Base-by-base conservation (phyloP, 345 rosid genomes). In the Populus tremula region DNA sequence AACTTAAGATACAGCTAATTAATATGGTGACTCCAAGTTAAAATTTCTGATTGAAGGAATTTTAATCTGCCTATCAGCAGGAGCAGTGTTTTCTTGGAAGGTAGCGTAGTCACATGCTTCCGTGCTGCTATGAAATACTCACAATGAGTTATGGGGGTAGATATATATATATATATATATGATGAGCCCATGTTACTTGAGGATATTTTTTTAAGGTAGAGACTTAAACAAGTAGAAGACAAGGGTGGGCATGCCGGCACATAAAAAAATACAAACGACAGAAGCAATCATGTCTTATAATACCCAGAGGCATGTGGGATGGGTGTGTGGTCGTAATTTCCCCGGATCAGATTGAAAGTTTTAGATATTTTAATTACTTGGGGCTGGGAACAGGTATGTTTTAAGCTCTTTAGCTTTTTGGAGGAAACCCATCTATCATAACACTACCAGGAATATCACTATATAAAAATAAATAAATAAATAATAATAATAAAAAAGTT, bases 301-400 rank as follows among this genome's bases (percentile, higher is more conserved):
- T 69, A 49, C 36, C 27, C 20, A n/a, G 9, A 23, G 21, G 71
- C 82, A 83, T 64, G 80, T 83, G 85, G 82, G 62, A 36, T 39
- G 39, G 13, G 70, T 17, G 77, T 49, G 65, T 23, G 78, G 39
- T 69, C 29, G 63, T 50, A 72, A 72, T 72, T 43, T 72, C 69
- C 59, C 68, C 54, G 63, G 68, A 70, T 82, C 70, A 73, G 72
- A 73, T 65, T 14, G 38, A 65, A 31, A 5, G 3, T 27, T 65
- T 4, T 5, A 27, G 33, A 5, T 65, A n/a, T 77, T 77, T 33
- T n/a, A 20, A 39, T 25, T 12, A 21, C 68, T 72, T 6, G n/a
- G 21, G 8, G 21, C 6, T 61, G 43, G 12, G 64, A 14, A 54
- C 47, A 45, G 43, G 64, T 67, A 18, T 63, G 35, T 73, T 70